Percentiles rank a stretch among this genome's conserved stretches.
Conservation (phyloP, 352 stramenopile genomes). For the Globisporangium alternatum region DNA sequence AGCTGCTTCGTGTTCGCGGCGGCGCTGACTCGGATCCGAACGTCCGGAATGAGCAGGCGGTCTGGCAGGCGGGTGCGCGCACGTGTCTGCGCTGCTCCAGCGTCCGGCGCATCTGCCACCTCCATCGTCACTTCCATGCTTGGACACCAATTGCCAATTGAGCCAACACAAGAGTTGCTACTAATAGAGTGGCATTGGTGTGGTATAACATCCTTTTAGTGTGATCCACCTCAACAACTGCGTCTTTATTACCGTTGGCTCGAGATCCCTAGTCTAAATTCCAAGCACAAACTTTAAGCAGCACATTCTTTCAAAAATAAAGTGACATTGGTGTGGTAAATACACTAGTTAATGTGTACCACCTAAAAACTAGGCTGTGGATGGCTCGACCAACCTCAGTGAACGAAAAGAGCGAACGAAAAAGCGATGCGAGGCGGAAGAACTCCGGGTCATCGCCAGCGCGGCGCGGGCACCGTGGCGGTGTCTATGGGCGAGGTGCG, state of each 20-base stretch:
- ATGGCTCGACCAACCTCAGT: not conserved
- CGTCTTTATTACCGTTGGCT: too few species aligned
- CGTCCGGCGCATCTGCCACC: not conserved
- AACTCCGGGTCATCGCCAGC: conserved; percentile 72
- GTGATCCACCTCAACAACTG: not conserved
- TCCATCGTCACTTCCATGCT: not conserved
- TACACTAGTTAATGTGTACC: not conserved
- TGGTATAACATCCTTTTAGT: not conserved
- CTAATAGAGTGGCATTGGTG: not conserved
- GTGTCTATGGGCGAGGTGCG: conserved; percentile 72
- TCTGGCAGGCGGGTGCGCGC: not conserved
- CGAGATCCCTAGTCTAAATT: not conserved
- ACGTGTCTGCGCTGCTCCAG: not conserved
- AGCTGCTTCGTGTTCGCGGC: conserved; percentile 46
- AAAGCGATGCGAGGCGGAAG: conserved; percentile 15
- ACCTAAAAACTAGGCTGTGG: not conserved
- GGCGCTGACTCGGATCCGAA: conserved; percentile 14
- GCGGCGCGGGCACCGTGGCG: conserved; percentile 86
- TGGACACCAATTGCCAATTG: conserved; percentile 11
- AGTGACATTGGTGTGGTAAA: not conserved
- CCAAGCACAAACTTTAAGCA: too few species aligned
- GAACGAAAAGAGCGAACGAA: not conserved
- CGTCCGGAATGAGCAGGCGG: conserved; percentile 10
- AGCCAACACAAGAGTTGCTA: not conserved
- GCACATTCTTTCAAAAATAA: too few species aligned